Percentiles rank a stretch among this genome's conserved stretches.
Evolutionary conservation across 1,139 yeast genomes (phyloP).

Genomic region (Geotrichum fermentans): DNA sequence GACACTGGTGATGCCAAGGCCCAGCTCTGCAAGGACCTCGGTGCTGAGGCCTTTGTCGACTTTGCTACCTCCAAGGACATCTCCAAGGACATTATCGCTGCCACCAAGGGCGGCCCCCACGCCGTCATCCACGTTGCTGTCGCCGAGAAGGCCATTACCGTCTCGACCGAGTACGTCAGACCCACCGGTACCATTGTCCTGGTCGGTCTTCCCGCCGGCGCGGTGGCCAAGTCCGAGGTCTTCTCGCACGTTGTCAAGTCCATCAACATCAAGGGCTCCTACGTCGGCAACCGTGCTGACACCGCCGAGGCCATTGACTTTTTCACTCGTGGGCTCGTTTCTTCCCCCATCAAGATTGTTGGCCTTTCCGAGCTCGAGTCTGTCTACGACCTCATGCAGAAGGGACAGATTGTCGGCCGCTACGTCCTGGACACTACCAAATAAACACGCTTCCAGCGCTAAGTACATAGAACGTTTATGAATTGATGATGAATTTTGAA

Average conservation of each 20-base stretch:
- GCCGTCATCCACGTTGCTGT: slow-evolving; percentile 67
- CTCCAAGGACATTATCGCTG: slow-evolving; percentile 44
- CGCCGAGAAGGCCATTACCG: slow-evolving; percentile 57
- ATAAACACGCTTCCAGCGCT: neutral
- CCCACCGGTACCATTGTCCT: slow-evolving; percentile 61
- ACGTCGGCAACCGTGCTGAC: slow-evolving; percentile 67
- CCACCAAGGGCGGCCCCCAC: slow-evolving; percentile 63
- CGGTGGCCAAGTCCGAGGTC: slow-evolving; percentile 52
- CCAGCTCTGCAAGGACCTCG: slow-evolving; percentile 46
- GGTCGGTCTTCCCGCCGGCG: slow-evolving; percentile 66
- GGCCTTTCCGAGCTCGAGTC: slow-evolving; percentile 52
- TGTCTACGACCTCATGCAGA: slow-evolving; percentile 55
- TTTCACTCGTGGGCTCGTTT: slow-evolving; percentile 55
- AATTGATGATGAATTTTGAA: neutral
- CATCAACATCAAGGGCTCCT: slow-evolving; percentile 54
- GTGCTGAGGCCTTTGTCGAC: slow-evolving; percentile 61
- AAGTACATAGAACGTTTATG: neutral
- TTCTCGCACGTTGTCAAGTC: slow-evolving; percentile 55
- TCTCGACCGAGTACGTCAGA: slow-evolving; percentile 59
- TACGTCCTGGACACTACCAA: slow-evolving; percentile 48
- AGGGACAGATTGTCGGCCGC: slow-evolving; percentile 60
- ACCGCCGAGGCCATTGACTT: slow-evolving; percentile 62
- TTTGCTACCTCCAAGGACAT: slow-evolving; percentile 43
- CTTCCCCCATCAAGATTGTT: slow-evolving; percentile 56
- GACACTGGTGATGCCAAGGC: slow-evolving; percentile 62